These are phyloP conservation scores for Hypoxylon rubiginosum DNA, from an alignment of 2,329 filamentous ascomycete genomes.

Conservation along the genomic window DNA sequence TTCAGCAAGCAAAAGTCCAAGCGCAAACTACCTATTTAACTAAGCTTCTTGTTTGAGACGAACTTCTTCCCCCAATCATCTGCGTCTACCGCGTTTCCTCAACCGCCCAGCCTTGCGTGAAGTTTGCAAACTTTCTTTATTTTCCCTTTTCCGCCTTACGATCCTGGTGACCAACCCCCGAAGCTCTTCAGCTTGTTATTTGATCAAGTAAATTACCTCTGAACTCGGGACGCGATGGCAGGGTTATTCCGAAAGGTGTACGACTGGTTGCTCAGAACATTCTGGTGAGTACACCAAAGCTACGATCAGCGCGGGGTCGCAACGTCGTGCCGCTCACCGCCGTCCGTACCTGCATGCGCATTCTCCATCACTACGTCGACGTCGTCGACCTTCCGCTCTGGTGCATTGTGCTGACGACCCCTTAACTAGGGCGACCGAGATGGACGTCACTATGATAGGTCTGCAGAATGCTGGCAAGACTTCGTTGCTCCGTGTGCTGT, in stretches of 20 bases:
- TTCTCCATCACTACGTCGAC: slow-evolving; percentile 35
- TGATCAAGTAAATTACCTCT: slow-evolving; percentile 36
- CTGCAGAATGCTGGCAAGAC: slow-evolving; percentile 99
- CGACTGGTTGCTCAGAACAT: slow-evolving; percentile 97
- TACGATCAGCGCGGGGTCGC: slow-evolving; percentile 48
- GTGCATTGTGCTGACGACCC: slow-evolving; percentile 38
- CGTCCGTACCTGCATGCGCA: slow-evolving; percentile 45
- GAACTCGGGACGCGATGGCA: slow-evolving; percentile 73
- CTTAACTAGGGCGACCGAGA: slow-evolving; percentile 87
- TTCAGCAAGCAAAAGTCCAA: slow-evolving; percentile 49
- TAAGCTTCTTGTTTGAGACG: slow-evolving; percentile 55
- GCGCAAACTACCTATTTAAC: slow-evolving; percentile 54
- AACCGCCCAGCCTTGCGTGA: slow-evolving; percentile 45
- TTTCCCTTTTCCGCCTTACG: slow-evolving; percentile 40
- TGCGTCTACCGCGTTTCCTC: slow-evolving; percentile 46
- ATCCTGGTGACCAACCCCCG: slow-evolving; percentile 28
- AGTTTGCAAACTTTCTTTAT: slow-evolving; percentile 44
- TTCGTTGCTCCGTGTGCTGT: slow-evolving; percentile 90
- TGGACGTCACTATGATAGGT: slow-evolving; percentile 99
- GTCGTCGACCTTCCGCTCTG: slow-evolving; percentile 23
- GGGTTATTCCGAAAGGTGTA: slow-evolving; percentile 94
- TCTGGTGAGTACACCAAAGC: slow-evolving; percentile 77
- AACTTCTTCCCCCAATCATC: slow-evolving; percentile 39
- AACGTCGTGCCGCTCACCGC: slow-evolving; percentile 45
- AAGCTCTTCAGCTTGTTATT: slow-evolving; percentile 24